These are phyloP conservation scores for Picea abies DNA, from an alignment of 83 land plant species.

Conservation along the genomic window DNA sequence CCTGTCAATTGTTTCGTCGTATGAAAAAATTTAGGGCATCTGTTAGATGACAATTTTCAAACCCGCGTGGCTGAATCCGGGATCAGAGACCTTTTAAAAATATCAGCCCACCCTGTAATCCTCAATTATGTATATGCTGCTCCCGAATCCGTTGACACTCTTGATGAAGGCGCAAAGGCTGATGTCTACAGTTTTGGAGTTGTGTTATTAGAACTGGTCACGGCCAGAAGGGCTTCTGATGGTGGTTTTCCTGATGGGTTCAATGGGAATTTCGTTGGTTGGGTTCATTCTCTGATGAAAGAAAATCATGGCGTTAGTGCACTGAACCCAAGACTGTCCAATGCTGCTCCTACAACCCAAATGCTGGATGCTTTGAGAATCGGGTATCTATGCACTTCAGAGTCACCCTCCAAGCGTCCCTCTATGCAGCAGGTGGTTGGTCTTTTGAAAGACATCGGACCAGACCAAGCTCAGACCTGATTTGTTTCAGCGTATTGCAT, in stretches of 20 bases:
- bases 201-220: slow-evolving; percentile 56
- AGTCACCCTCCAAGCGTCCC: slow-evolving; percentile 54
- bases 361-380: slow-evolving; percentile 48
- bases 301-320: slow-evolving; percentile 32
- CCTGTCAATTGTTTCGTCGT: too few relatives aligned
- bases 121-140: background rate
- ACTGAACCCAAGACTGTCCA: slow-evolving; percentile 41
- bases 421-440: slow-evolving; percentile 75
- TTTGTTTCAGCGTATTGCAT: too few relatives aligned
- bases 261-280: slow-evolving; percentile 14
- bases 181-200: slow-evolving; percentile 62
- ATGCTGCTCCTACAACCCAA: slow-evolving; percentile 17
- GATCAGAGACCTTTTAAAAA: slow-evolving; percentile 19
- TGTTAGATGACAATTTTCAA: slow-evolving; percentile 52
- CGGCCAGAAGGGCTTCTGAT: slow-evolving; percentile 40
- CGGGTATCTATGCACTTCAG: slow-evolving; percentile 67
- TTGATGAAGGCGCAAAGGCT: slow-evolving; percentile 11
- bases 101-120: background rate
- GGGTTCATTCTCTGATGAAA: slow-evolving; percentile 38
- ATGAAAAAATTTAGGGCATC: too few relatives aligned
- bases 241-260: slow-evolving; percentile 14
- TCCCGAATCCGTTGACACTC: background rate
- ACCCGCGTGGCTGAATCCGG: slow-evolving; percentile 57
- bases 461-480: too few relatives aligned
- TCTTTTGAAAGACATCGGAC: slow-evolving; percentile 55